A percentile compares a stretch with the other conserved stretches of the same genome.
These are phyloP conservation scores for Apium graveolens DNA, from an alignment of 129 eudicot genomes.

Conservation along the genomic window DNA sequence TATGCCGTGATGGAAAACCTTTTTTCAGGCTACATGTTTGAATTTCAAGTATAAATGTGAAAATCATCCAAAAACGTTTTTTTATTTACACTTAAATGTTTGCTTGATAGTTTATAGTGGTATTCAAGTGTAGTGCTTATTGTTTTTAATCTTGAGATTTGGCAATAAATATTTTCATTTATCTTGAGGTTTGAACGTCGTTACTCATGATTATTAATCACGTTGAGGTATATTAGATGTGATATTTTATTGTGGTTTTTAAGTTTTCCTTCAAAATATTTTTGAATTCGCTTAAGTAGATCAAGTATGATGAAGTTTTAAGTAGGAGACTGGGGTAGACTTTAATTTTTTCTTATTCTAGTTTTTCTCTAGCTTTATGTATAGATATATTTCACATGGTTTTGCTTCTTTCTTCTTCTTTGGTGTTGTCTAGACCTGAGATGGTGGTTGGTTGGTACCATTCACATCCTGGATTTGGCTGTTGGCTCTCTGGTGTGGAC, in stretches of 20 bases:
- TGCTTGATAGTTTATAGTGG: no score
- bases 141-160: no score
- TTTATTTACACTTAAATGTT: no score
- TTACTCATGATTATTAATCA: no score
- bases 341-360: neutral
- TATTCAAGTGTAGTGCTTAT: no score
- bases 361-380: neutral
- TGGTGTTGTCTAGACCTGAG: slow-evolving; percentile 52
- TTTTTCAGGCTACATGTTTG: neutral
- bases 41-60: no score
- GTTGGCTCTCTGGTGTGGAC: slow-evolving; percentile 98
- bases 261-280: neutral
- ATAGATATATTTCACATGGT: neutral
- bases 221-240: neutral
- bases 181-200: no score
- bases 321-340: neutral
- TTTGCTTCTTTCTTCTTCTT: neutral
- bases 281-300: no score
- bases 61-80: no score
- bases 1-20: neutral
- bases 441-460: slow-evolving; percentile 99
- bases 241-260: no score
- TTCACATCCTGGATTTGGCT: slow-evolving; percentile 98
- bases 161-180: no score
- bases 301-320: neutral